phyloP scores from a whole-genome alignment of 2,329 filamentous ascomycete species.

The Ramularia collo-cygni region DNA sequence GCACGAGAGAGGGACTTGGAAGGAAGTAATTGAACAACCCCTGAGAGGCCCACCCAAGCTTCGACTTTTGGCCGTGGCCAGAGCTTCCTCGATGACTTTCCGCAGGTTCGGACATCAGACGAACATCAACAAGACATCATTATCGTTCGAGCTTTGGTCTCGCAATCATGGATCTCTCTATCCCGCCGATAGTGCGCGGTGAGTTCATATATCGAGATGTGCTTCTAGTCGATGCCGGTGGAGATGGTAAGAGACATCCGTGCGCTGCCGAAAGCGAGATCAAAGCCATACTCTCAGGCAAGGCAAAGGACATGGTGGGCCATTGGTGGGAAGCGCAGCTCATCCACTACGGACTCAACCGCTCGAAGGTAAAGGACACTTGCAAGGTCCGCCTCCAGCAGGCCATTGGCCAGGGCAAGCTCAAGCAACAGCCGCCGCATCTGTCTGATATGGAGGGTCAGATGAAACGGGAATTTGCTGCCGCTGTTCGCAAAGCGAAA shows the following conservation, averaged over 20 bases:
- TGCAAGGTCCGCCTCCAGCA: conserved; percentile 55
- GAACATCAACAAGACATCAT: no score
- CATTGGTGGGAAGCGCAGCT: conserved; percentile 60
- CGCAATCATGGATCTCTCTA: conserved; percentile 11
- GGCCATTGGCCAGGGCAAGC: conserved; percentile 43
- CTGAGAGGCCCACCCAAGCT: no score
- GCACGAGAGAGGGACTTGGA: no score
- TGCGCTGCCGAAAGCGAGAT: conserved; percentile 23
- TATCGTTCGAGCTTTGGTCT: no score
- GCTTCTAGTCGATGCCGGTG: conserved; percentile 24
- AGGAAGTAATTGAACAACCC: no score
- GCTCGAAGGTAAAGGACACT: conserved; percentile 51
- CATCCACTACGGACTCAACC: conserved; percentile 53
- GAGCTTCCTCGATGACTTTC: no score
- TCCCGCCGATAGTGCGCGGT: conserved; percentile 19
- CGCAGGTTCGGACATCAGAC: no score
- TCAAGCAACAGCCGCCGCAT: conserved; percentile 43
- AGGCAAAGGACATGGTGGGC: conserved; percentile 44
- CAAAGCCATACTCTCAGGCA: conserved; percentile 19
- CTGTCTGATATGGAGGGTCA: conserved; percentile 47
- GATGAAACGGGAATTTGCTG: conserved; percentile 53
- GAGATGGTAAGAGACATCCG: conserved; percentile 24
- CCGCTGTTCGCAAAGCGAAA: conserved; percentile 44
- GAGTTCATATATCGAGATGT: conserved; percentile 27
- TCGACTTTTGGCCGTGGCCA: no score